Evolutionary conservation across 2,329 filamentous ascomycete genomes (phyloP).

Genomic region (Claviceps sp.): DNA sequence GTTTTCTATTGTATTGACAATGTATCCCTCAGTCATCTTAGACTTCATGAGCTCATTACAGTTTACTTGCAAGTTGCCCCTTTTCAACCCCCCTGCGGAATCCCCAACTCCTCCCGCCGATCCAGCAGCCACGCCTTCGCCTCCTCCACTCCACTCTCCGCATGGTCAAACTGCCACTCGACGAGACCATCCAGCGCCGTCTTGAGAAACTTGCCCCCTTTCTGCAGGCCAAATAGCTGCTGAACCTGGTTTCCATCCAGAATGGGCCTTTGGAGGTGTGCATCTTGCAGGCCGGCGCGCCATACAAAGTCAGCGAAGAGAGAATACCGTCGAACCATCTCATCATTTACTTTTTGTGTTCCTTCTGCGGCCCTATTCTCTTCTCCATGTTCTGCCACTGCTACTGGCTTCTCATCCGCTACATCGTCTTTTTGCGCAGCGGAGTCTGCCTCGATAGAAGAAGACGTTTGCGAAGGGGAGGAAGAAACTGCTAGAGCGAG

Average conservation of each 20-base stretch:
- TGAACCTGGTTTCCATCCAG: conserved; percentile 8
- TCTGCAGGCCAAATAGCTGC: conserved; percentile 4
- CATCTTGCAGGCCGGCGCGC: conserved; percentile 3
- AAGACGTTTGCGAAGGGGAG: not conserved
- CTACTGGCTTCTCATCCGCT: not conserved
- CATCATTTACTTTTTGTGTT: not conserved
- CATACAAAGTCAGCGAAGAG: conserved; percentile 6
- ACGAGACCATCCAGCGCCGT: conserved; percentile 4
- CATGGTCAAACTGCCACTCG: conserved; percentile 9
- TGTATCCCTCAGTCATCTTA: no score
- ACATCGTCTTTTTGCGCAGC: no score
- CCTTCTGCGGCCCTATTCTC: not conserved
- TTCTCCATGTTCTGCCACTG: not conserved
- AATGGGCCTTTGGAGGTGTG: conserved; percentile 3
- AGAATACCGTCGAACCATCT: not conserved
- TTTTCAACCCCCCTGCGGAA: not conserved
- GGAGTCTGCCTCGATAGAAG: no score
- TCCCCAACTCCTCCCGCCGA: not conserved
- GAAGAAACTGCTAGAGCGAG: conserved; percentile 1
- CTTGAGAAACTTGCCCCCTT: conserved; percentile 7
- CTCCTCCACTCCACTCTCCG: conserved; percentile 3
- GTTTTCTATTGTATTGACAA: no score
- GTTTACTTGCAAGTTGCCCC: not conserved
- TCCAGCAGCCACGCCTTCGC: conserved; percentile 7
- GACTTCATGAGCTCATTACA: no score